These are phyloP conservation scores for Ophiostoma quercus DNA, from an alignment of 2,329 filamentous ascomycete species.

Conservation along the genomic window DNA sequence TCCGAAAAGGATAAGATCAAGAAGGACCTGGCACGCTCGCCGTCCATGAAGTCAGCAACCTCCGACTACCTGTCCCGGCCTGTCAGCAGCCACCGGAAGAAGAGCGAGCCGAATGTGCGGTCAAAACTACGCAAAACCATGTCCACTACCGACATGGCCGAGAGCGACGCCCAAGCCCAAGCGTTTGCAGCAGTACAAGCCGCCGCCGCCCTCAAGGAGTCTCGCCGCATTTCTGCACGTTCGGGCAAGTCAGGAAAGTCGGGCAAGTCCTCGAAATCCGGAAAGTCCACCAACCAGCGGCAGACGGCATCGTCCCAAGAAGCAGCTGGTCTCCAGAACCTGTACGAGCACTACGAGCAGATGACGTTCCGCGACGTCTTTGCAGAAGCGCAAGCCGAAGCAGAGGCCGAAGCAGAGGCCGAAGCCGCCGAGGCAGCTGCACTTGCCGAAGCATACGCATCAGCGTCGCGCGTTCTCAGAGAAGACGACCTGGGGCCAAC, in stretches of 20 bases:
- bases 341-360: conserved; percentile 56
- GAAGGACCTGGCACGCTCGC: conserved; percentile 33
- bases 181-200: conserved; percentile 28
- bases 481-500: not conserved
- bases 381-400: conserved; percentile 24
- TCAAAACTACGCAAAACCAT: conserved; percentile 9
- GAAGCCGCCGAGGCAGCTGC: not conserved
- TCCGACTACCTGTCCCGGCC: conserved; percentile 30
- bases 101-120: conserved; percentile 30
- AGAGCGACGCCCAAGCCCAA: not conserved
- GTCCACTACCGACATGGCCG: not conserved
- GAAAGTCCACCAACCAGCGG: conserved; percentile 13
- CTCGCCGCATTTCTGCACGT: not conserved
- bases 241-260: not conserved
- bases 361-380: conserved; percentile 46
- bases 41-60: conserved; percentile 40
- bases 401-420: not conserved
- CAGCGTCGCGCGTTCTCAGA: not conserved
- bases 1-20: not conserved
- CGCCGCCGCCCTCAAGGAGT: conserved; percentile 22
- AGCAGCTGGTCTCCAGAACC: conserved; percentile 40
- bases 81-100: conserved; percentile 28
- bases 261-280: not conserved
- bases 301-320: conserved; percentile 24
- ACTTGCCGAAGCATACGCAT: not conserved